phyloP scores from a whole-genome alignment of 257 asterid genomes.

The Cynanchum wilfordii region DNA sequence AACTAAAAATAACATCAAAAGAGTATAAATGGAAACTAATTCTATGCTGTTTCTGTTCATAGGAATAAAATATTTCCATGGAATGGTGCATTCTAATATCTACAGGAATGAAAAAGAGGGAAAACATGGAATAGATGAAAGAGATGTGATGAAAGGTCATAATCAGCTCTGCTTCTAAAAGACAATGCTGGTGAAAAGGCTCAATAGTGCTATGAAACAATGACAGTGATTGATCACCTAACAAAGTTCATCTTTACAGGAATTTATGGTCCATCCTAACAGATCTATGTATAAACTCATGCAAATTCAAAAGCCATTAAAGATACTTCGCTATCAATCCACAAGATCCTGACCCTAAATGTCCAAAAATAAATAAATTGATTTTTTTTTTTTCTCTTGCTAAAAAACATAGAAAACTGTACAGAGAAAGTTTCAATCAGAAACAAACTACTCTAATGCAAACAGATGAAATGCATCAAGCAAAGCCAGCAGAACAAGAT shows the following conservation, averaged over 20 bases:
- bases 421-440: background rate
- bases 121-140: background rate
- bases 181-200: background rate
- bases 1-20: background rate
- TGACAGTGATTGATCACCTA: background rate
- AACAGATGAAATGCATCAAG: background rate
- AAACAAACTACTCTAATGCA: background rate
- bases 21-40: background rate
- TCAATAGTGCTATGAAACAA: background rate
- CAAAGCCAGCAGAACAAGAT: slow-evolving; percentile 11
- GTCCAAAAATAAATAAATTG: background rate
- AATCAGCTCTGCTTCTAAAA: background rate
- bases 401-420: background rate
- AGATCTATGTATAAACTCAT: background rate
- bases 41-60: background rate
- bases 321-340: background rate
- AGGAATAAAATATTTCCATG: background rate
- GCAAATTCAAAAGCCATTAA: background rate
- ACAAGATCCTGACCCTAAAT: background rate
- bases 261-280: background rate
- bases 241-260: background rate
- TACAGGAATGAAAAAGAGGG: background rate
- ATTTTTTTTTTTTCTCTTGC: background rate
- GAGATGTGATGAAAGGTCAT: slow-evolving; percentile 1
- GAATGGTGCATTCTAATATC: background rate